Percentiles rank a stretch among this genome's conserved stretches.
These are phyloP conservation scores for Phytophthora melonis DNA, from an alignment of 352 stramenopile species.

Conservation along the genomic window DNA sequence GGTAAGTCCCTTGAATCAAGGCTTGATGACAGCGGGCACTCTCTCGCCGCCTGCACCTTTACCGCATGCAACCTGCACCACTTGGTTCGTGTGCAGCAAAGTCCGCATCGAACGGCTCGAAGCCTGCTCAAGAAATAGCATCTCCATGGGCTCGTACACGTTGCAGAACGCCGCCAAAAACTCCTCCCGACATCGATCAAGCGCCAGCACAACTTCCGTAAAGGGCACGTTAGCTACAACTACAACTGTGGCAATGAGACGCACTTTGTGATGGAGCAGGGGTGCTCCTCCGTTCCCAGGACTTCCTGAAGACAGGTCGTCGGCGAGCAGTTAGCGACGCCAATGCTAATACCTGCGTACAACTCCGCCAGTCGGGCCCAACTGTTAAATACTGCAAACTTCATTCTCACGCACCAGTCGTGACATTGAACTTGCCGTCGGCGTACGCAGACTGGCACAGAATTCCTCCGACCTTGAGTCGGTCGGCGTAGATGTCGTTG, in stretches of 20 bases:
- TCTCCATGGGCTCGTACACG: constrained; percentile 87
- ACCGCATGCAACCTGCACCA: constrained; percentile 77
- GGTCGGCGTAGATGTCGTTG: constrained; percentile 93
- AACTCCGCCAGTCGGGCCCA: neutral
- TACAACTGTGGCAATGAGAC: constrained; percentile 12
- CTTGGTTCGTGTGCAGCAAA: constrained; percentile 91
- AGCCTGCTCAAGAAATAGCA: constrained; percentile 83
- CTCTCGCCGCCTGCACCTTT: constrained; percentile 51
- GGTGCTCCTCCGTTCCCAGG: constrained; percentile 58
- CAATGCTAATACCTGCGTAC: constrained; percentile 81
- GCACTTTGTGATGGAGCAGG: constrained; percentile 84
- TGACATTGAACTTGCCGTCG: constrained; percentile 84
- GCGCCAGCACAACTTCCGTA: neutral
- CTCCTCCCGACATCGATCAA: constrained; percentile 61
- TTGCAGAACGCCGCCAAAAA: constrained; percentile 92
- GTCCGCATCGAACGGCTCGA: constrained; percentile 85
- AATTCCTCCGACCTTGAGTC: constrained; percentile 91
- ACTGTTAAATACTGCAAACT: neutral
- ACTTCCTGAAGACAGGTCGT: constrained; percentile 90
- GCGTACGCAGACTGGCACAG: constrained; percentile 90
- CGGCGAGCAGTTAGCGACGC: constrained; percentile 90
- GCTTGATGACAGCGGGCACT: constrained; percentile 72
- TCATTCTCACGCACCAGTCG: constrained; percentile 61
- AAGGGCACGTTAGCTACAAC: neutral
- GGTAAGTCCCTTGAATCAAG: constrained; percentile 87